Percentiles rank a stretch among this genome's conserved stretches.
Conservation (phyloP, 805 yeast species). For the Candida piceae region DNA sequence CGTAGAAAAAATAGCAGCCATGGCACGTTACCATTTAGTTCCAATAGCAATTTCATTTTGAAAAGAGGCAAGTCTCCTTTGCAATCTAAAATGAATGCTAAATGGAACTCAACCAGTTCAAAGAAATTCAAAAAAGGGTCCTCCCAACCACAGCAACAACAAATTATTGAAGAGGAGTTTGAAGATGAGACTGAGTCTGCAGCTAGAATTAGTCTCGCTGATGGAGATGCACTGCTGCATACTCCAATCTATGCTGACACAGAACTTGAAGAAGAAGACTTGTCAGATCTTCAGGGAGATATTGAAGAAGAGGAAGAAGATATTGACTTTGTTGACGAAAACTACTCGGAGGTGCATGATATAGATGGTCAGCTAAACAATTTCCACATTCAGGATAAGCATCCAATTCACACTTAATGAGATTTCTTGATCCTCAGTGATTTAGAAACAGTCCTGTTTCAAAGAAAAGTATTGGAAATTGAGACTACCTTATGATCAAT, state of each 20-base stretch:
- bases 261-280: conserved; percentile 11
- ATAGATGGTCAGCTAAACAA: too few relatives aligned
- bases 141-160: conserved; percentile 13
- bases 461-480: too few relatives aligned
- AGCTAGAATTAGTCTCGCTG: background rate
- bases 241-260: conserved; percentile 12
- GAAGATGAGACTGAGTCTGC: conserved; percentile 14
- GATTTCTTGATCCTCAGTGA: too few relatives aligned
- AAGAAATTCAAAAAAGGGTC: conserved; percentile 10
- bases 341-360: too few relatives aligned
- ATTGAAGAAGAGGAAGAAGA: conserved; percentile 12
- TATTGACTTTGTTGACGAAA: too few relatives aligned
- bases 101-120: conserved; percentile 21
- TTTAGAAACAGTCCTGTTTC: too few relatives aligned
- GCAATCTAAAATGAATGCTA: conserved; percentile 24
- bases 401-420: too few relatives aligned
- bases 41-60: conserved; percentile 8
- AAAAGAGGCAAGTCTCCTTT: conserved; percentile 32
- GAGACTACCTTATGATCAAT: too few relatives aligned
- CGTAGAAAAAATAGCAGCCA: conserved; percentile 9
- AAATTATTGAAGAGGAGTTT: conserved; percentile 22
- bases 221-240: conserved; percentile 7
- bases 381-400: too few relatives aligned
- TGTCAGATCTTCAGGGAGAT: conserved; percentile 6
- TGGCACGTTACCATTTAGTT: conserved; percentile 7